A percentile compares a stretch with the other conserved stretches of the same genome.
These are phyloP conservation scores for Trifolium fragiferum DNA, from an alignment of 306 rosid genomes.

Conservation along the genomic window DNA sequence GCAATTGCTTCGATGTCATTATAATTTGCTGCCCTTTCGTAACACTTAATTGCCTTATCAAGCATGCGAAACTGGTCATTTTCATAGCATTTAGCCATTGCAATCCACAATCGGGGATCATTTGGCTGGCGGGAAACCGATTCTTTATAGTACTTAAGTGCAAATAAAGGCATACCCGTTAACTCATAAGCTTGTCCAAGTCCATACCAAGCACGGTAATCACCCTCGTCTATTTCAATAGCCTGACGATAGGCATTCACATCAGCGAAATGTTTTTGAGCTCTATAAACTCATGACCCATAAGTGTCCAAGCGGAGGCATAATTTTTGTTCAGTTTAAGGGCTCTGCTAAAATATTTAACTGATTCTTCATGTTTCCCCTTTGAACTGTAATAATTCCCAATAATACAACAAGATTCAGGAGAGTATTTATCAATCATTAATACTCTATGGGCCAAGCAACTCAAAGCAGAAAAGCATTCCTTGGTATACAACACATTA, in stretches of 20 bases:
- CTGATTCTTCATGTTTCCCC: constrained; percentile 96
- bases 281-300: constrained; percentile 98
- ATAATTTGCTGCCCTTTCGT: constrained; percentile 81
- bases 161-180: constrained; percentile 96
- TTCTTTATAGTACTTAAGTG: constrained; percentile 90
- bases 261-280: constrained; percentile 99
- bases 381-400: constrained; percentile 97
- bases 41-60: constrained; percentile 89
- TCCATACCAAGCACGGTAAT: constrained; percentile 99
- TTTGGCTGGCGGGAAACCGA: constrained; percentile 90
- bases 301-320: constrained; percentile 96
- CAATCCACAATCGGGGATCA: constrained; percentile 96
- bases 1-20: constrained; percentile 96
- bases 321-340: constrained; percentile 92
- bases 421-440: constrained; percentile 92
- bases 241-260: constrained; percentile 97
- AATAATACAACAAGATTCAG: constrained; percentile 97
- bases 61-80: constrained; percentile 85
- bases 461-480: constrained; percentile 82
- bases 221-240: constrained; percentile 81
- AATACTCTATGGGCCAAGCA: constrained; percentile 96
- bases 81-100: constrained; percentile 95
- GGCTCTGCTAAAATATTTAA: constrained; percentile 90
- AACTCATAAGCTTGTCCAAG: constrained; percentile 98
- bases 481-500: constrained; percentile 93